Evolutionary conservation across 2,329 filamentous ascomycete genomes (phyloP), one percentile per base, ranked within the genome.

Genomic region (Diaporthe aspalathi): DNA sequence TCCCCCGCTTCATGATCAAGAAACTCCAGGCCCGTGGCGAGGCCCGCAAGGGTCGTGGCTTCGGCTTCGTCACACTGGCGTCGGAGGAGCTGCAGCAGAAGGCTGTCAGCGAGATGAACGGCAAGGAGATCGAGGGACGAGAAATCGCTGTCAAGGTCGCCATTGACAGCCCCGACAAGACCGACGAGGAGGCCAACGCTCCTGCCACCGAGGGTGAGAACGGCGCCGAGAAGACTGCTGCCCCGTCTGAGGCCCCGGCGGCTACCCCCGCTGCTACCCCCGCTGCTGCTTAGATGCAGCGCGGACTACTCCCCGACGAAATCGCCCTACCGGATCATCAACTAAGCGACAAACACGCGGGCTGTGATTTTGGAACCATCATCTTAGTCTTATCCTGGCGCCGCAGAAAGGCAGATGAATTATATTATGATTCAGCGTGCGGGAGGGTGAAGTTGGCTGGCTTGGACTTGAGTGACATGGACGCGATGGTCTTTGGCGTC

Each of bases 131-230:
- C 77, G 96, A 98, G 84, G 96, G 95, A 75, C 95, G 96, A 80
- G 95, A 98, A 88, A 99, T 99, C 78, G 96, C 96, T 76, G 96
- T 99, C 89, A 99, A 99, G 93, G 95, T 99, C 81, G 96, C 96
- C 81, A 98, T 99, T 81, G 96, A 99, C 88, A 98, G 94, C 89
- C 96, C 96, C 75, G 95, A 97, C 86, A 99, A 98, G 92, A 91
- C 90, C 73, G 90, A 92, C 75, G 95, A 98, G 85, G 95, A 98
- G 81, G 90, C 93, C 79, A 92, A 88, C 78, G 84, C 84, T 74
- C 83, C 82, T 71, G 80, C 81, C 66, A 81, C 80, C 8, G 75
- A 77, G 77, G 76, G 78, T 74, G 83, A 84, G 79, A 83, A 84
- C 76, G 83, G 81, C 73, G 76, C 78, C 70, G 77, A 83, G 77